Evolutionary conservation across 129 eudicot species (phyloP), one percentile per base, ranked within the genome.

Genomic region (Glebionis coronaria): DNA sequence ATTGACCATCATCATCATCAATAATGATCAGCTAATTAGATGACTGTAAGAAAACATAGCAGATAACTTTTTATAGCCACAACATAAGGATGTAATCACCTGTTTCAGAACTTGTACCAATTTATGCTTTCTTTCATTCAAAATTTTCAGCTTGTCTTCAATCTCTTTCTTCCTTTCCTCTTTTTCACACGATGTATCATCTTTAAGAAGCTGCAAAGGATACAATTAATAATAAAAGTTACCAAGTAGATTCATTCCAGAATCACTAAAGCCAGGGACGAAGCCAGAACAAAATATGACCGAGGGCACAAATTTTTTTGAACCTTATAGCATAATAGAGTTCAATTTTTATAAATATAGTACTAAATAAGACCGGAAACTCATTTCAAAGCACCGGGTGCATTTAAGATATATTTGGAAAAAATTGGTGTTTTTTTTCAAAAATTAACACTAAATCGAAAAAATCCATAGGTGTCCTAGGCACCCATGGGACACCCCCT

Each of bases 21-120:
- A 2, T 31, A 31, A 46, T 44, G 3, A 51, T 20, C 28, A 45
- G 16, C 51, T 28, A 44, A 45, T 73, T 50, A 52, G n/a, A 55
- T 13, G 58, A 60, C 73, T 25, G 9, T 21, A 9, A 63, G 19
- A 27, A 56, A 74, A 29, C 14, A 73, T 12, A 61, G 56, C 68
- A 45, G 13, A 29, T 44, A 9, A 79, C 12, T 54, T 62, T 35
- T 42, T 35, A 1, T 23, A 60, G n/a, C 44, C 25, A 47, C 9
- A 49, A 19, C 1, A 42, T 40, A 49, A 11, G 11, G 47, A 12
- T 14, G 74, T 21, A 49, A 19, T 70, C 67, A 88, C 98, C 95
- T 88, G 98, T 79, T 92, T 92, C 70, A 92, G 84, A 15, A 81
- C 81, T 80, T 88, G 95, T 57, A 92, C 98, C 70, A 92, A 78